Evolutionary conservation across 176 grass and related monocot species (phyloP).

Genomic region (Oryza glumipatula): DNA sequence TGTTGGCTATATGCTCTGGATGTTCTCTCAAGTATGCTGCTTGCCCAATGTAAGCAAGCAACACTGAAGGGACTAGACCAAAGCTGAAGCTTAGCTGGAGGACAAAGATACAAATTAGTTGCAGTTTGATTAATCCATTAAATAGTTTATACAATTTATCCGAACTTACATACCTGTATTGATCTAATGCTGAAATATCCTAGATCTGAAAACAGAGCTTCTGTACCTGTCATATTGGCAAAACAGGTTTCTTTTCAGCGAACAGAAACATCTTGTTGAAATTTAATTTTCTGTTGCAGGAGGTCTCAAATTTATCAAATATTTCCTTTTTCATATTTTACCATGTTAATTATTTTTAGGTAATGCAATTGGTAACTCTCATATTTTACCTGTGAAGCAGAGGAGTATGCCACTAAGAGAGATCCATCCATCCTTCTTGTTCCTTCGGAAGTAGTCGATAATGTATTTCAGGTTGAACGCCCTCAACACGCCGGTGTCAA

Average conservation of each 20-base stretch:
- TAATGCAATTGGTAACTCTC: too few relatives aligned
- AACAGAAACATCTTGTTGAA: background rate
- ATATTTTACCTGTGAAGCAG: slow-evolving; percentile 42
- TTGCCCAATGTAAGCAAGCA: slow-evolving; percentile 62
- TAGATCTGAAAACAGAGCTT: slow-evolving; percentile 61
- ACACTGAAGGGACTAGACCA: slow-evolving; percentile 40
- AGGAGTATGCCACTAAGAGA: slow-evolving; percentile 52
- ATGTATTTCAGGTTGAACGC: slow-evolving; percentile 48
- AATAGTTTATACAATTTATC: background rate
- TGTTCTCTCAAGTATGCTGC: slow-evolving; percentile 51
- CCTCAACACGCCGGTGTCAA: slow-evolving; percentile 22
- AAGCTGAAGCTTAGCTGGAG: slow-evolving; percentile 38
- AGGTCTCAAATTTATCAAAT: background rate
- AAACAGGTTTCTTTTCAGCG: slow-evolving; percentile 13
- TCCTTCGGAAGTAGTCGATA: slow-evolving; percentile 43
- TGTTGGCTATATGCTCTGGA: slow-evolving; percentile 39
- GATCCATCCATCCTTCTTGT: slow-evolving; percentile 46
- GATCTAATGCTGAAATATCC: slow-evolving; percentile 58
- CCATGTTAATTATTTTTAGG: too few relatives aligned
- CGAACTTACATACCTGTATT: slow-evolving; percentile 30
- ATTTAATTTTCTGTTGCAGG: background rate
- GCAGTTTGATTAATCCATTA: background rate
- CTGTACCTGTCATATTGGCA: slow-evolving; percentile 42
- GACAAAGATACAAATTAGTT: background rate
- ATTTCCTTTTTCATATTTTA: background rate